Base-by-base conservation (phyloP, 108 stramenopile species). In the Aurantiochytrium sp. region DNA sequence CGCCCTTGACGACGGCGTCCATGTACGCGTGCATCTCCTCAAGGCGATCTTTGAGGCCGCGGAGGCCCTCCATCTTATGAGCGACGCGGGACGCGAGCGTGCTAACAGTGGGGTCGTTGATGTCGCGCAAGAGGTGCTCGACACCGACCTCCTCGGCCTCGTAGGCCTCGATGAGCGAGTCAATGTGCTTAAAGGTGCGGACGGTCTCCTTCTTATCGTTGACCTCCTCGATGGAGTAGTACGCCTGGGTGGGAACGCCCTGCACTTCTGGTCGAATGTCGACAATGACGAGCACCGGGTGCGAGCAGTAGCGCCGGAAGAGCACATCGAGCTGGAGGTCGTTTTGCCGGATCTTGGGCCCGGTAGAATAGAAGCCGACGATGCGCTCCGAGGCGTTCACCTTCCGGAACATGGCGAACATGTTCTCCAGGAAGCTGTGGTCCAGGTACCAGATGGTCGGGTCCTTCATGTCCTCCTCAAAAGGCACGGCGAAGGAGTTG, bases 71-170 rank as follows among this genome's bases (percentile, higher is more conserved):
- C 52, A 98, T 88, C 91, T 99, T 99, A 73, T 95, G 95, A 94
- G 97, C 95, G 91, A 99, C 95, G 55, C 96, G 91, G 52, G 93
- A 93, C 54, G 97, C 96, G 15, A 99, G 95, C 31, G 96, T 97
- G 52, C 92, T 93, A 12, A 97, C 95, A n/a, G 97, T 97, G 15
- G 99, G 99, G 92, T 99, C 99, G 89, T 99, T 99, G 91, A 99
- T 97, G 89, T 99, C 99, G 54, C 99, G 96, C 86, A 99, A 89
- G 68, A 99, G 93, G 92, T 99, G 99, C 90, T 98, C 99, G 34
- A 99, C 99, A 31, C 98, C 99, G 24, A 99, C 96, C 92, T 87
- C 98, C 93, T 99, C 98, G 30, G 97, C 96, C 91, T 99, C 98
- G 85, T 94, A 88, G 37, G 97, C 97, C 36, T 97, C 98, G 89